Percentiles rank a stretch among this genome's conserved stretches.
These are phyloP conservation scores for Trichoderma koningiopsis DNA, from an alignment of 2,329 filamentous ascomycete genomes.

Conservation along the genomic window DNA sequence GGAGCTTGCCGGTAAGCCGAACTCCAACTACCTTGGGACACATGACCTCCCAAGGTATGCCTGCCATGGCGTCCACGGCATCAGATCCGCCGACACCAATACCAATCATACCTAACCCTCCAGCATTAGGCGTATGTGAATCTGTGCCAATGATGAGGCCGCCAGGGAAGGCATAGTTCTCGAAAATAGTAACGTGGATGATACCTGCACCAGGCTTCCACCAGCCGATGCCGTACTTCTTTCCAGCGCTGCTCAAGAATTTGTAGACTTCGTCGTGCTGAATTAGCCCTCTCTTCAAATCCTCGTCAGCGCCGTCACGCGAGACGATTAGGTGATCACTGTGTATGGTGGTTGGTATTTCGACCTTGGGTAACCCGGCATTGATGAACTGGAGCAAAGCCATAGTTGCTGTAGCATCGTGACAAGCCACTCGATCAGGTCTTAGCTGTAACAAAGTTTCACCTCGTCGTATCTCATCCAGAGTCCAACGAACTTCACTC, in stretches of 20 bases:
- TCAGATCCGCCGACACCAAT: conserved; percentile 98
- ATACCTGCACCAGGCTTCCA: conserved; percentile 99
- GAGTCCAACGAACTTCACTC: no score
- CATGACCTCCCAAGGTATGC: conserved; percentile 97
- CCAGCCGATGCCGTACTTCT: conserved; percentile 99
- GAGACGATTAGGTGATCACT: no score
- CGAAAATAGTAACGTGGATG: conserved; percentile 97
- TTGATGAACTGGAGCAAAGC: no score
- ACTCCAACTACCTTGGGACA: conserved; percentile 97
- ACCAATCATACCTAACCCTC: conserved; percentile 90
- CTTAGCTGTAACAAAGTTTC: no score
- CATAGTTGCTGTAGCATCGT: no score
- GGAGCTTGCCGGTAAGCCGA: conserved; percentile 84
- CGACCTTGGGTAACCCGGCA: no score
- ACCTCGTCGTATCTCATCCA: no score
- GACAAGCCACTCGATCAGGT: no score
- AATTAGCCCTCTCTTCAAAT: no score
- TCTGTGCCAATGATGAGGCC: conserved; percentile 97
- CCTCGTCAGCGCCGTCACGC: no score
- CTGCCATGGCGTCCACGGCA: conserved; percentile 97
- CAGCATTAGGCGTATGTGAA: conserved; percentile 95
- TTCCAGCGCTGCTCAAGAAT: conserved; percentile 89
- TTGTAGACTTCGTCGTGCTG: conserved; percentile 94
- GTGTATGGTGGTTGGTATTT: no score
- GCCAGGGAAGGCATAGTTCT: conserved; percentile 99